Evolutionary conservation across 305 asterid species (phyloP), one percentile per base, ranked within the genome.

Genomic region (Solanum hybrid): DNA sequence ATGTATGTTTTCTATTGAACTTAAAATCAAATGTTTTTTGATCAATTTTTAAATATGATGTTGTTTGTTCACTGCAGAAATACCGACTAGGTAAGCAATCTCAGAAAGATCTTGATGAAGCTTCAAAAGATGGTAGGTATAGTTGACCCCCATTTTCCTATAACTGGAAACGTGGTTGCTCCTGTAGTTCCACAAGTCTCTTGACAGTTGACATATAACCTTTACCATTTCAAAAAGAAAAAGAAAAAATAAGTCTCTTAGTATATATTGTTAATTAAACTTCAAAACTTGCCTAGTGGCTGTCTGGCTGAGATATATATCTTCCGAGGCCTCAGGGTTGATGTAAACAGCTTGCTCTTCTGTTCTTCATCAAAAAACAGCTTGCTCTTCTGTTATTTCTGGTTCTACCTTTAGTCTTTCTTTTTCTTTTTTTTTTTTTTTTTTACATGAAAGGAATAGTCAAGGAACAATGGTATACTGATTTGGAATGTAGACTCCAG

Each of bases 31-130:
- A 34, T 90, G 26, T 88, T 6, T 33, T 31, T 38, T 89, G 87
- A 45, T 87, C 81, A 76, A 80, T 89, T 72, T 41, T 88, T 89
- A 91, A 87, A 91, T 91, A 14, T 34, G 12, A 79, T 89, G 72
- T 70, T 91, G 88, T 73, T 91, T 22, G 90, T 81, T 87, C 90
- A 89, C 85, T 92, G 91, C 97, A 96, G 99, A 96, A 96, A 92
- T 96, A 95, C 92, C 91, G 99, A 91, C 90, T 96, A 90, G 98
- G 99, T 89, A 95, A 96, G 95, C 99, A 95, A 92, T 95, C 96
- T 77, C 98, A 98, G 90, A 96, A 95, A 92, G 98, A 95, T 91
- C 90, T 93, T 87, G 94, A 94, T 27, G 98, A 96, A 89, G 94
- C 91, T 91, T 93, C 96, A 61, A 94, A 94, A 93, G 99, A 96